Percentiles rank a stretch among this genome's conserved stretches.
Evolutionary conservation across 2,329 filamentous ascomycete species (phyloP).

Genomic region (Fusarium penzigii): DNA sequence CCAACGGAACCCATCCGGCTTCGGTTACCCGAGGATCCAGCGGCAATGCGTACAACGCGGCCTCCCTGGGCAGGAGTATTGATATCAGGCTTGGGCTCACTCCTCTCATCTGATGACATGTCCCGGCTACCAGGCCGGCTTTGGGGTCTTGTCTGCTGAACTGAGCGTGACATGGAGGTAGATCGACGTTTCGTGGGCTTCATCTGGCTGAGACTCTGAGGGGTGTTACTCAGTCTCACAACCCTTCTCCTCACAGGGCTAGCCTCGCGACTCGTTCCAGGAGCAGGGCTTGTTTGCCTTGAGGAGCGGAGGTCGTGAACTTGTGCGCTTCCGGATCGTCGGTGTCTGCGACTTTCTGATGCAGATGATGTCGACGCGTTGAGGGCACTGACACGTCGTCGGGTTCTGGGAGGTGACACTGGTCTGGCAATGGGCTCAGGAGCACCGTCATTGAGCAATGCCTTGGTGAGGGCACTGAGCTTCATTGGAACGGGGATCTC

Average conservation of each 20-base stretch:
- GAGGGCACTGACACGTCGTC: constrained; percentile 51
- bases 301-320: constrained; percentile 39
- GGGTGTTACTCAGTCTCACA: constrained; percentile 56
- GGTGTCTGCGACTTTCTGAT: constrained; percentile 46
- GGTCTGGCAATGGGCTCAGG: constrained; percentile 45
- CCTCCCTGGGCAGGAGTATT: constrained; percentile 56
- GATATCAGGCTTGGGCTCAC: constrained; percentile 40
- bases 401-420: constrained; percentile 48
- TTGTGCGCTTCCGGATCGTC: constrained; percentile 51
- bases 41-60: constrained; percentile 56
- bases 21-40: constrained; percentile 51
- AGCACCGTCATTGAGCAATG: constrained; percentile 68
- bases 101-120: constrained; percentile 42
- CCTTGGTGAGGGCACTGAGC: constrained; percentile 89
- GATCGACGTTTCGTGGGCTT: constrained; percentile 48
- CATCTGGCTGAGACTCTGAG: constrained; percentile 45
- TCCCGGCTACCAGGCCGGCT: constrained; percentile 45
- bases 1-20: constrained; percentile 39
- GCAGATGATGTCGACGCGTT: constrained; percentile 45
- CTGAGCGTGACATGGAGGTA: constrained; percentile 48
- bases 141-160: constrained; percentile 32
- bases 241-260: constrained; percentile 59
- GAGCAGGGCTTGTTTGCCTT: constrained; percentile 45
- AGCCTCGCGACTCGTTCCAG: constrained; percentile 43
- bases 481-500: constrained; percentile 91